Percentiles rank a stretch among this genome's conserved stretches.
Conservation (phyloP, 2,329 filamentous ascomycete genomes). For the Fusarium siculi region DNA sequence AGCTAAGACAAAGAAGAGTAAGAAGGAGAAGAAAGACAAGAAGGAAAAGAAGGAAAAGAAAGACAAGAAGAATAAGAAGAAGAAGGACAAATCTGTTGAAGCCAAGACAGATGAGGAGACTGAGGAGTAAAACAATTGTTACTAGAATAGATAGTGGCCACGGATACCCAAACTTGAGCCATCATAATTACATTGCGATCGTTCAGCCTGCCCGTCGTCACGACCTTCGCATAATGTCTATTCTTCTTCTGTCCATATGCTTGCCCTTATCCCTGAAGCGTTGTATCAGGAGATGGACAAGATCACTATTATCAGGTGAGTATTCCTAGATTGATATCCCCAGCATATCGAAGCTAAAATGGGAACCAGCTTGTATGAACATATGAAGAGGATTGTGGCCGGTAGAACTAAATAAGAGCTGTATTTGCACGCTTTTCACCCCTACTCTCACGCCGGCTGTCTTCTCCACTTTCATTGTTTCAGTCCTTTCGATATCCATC, state of each 20-base stretch:
- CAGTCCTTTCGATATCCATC: background rate
- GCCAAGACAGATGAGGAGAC: constrained; percentile 13
- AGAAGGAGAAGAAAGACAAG: constrained; percentile 6
- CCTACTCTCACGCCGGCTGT: background rate
- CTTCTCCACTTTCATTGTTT: background rate
- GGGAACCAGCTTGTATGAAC: background rate
- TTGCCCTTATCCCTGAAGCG: background rate
- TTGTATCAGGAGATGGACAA: background rate
- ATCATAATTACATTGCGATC: background rate
- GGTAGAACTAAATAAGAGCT: background rate
- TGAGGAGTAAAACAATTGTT: constrained; percentile 25
- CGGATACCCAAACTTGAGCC: constrained; percentile 34
- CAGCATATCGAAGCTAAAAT: background rate
- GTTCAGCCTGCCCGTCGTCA: background rate
- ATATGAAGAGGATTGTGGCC: background rate
- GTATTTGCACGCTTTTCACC: background rate
- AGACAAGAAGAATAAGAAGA: constrained; percentile 29
- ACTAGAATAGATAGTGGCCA: constrained; percentile 13
- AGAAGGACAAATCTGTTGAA: constrained; percentile 10
- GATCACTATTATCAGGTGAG: background rate
- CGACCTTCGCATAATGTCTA: background rate
- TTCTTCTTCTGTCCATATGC: background rate
- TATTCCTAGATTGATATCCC: too few species aligned
- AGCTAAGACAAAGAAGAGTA: background rate
- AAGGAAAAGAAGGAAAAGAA: background rate